Percentiles rank a stretch among this genome's conserved stretches.
Evolutionary conservation across 805 yeast genomes (phyloP).

Genomic region (Pichia deserticola): DNA sequence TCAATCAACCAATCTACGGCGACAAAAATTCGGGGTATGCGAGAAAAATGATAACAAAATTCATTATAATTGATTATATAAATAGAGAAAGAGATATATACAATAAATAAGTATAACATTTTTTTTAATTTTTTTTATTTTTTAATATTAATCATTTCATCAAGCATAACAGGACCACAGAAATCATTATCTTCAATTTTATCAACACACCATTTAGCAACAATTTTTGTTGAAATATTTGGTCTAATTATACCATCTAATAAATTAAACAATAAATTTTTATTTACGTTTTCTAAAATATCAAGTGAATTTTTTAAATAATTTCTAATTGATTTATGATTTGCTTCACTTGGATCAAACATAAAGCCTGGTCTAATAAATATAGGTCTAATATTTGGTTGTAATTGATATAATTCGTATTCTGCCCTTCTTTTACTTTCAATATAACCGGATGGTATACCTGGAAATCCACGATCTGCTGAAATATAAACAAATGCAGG

Average conservation of each 20-base stretch:
- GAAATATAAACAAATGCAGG: conserved; percentile 65
- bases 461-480: conserved; percentile 66
- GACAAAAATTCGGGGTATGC: no score
- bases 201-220: conserved; percentile 51
- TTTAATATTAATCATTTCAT: conserved; percentile 32
- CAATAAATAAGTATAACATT: no score
- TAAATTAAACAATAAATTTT: conserved; percentile 32
- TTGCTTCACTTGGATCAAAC: conserved; percentile 46
- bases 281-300: conserved; percentile 37
- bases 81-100: no score
- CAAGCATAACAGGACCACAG: conserved; percentile 53
- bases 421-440: conserved; percentile 76
- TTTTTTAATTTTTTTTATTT: not conserved
- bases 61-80: no score
- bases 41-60: no score
- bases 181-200: conserved; percentile 43
- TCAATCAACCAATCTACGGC: no score
- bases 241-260: conserved; percentile 52
- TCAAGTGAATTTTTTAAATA: conserved; percentile 37
- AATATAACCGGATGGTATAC: conserved; percentile 65
- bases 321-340: conserved; percentile 27
- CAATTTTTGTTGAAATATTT: conserved; percentile 57
- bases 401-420: conserved; percentile 34
- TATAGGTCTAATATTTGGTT: conserved; percentile 50
- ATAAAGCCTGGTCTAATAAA: conserved; percentile 77